Conservation (phyloP, 2,329 filamentous ascomycete species). For the Colletotrichum sp. region DNA sequence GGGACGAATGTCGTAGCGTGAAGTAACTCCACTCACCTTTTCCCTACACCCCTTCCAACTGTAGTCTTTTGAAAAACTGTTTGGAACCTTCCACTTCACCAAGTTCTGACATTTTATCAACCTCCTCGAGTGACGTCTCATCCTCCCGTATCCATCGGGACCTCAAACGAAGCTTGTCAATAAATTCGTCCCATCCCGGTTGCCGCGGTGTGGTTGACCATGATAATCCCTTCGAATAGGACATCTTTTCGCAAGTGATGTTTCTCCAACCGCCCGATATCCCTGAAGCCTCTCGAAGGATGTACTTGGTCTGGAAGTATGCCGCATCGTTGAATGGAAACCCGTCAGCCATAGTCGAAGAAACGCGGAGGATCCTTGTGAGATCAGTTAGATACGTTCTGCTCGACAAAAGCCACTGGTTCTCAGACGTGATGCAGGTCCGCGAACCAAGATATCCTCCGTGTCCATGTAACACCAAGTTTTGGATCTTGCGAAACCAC, state of each 20-base stretch:
- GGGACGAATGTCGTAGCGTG: neutral
- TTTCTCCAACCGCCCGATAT: neutral
- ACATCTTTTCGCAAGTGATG: neutral
- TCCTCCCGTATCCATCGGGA: neutral
- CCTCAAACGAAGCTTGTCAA: neutral
- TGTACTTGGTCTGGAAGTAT: neutral
- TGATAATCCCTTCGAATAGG: fast-evolving
- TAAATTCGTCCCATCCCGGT: neutral
- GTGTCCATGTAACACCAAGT: neutral
- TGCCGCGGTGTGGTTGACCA: neutral
- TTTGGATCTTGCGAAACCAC: neutral
- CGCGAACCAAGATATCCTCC: neutral
- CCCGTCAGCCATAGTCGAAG: neutral
- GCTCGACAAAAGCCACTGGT: neutral
- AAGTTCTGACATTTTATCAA: neutral
- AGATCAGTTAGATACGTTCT: neutral
- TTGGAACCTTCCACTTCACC: neutral
- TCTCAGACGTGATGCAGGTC: neutral
- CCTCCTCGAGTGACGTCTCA: neutral
- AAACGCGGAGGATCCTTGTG: neutral
- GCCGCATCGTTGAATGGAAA: neutral
- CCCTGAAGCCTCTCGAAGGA: neutral
- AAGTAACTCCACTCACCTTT: neutral
- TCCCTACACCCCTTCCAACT: neutral
- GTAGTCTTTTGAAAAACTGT: neutral